Base-by-base conservation (phyloP, 2,329 filamentous ascomycete species). In the Penicillium sp. region DNA sequence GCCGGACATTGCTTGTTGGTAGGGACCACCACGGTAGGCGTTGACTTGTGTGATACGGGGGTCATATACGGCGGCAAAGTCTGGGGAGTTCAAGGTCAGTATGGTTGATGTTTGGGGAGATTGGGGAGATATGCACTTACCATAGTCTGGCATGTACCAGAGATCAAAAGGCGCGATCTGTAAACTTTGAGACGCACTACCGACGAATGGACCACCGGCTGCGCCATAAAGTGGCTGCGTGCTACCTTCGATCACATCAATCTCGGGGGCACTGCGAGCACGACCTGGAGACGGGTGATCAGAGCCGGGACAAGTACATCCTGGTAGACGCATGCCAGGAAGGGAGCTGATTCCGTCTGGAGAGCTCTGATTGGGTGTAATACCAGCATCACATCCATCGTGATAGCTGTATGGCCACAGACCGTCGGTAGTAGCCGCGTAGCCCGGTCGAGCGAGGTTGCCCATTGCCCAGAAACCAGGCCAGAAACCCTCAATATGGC, bases 391-490 rank as follows among this genome's bases (percentile, higher is more conserved):
- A 66, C 88, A 91, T 44, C 81, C 74, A 64, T 90, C 82, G 62
- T 85, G 80, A 68, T 91, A 91, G 63, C 85, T 89, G 76, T 90
- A 91, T 0, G 88, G 88, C 88, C 88, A 91, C 72, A 89, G 79
- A 4, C 88, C 88, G 60, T 91, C 88, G 0, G 87, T 90, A 1
- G 87, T 89, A 10, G 86, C 84, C 31, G 85, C 81, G 71, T 89
- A 89, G 13, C 88, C 88, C 26, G 88, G 85, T 62, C 88, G 81
- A 37, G 85, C 88, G 23, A 91, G 79, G 67, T 91, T 91, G 4
- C 88, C 88, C 86, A 91, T 89, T 0, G 87, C 81, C 88, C 88
- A 91, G 72, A 90, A 88, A 72, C 88, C 88, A 43, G 88, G 88
- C 88, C 88, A 91, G 73, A 90, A 88, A 56, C 88, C 88, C 54